Base-by-base conservation (phyloP, 2,329 filamentous ascomycete species). In the Aspergillus latus region DNA sequence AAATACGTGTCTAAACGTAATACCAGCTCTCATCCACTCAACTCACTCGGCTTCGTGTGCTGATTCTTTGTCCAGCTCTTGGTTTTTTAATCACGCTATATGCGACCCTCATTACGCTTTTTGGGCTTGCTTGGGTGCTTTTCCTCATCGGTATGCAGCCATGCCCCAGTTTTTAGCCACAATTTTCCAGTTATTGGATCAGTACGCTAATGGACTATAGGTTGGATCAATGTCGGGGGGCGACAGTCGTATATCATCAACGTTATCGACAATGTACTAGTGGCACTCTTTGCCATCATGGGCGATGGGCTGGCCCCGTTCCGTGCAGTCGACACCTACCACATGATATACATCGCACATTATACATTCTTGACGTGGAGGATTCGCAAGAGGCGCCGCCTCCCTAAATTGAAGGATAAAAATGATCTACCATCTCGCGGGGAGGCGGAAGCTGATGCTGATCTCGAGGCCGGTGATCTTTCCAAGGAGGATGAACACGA, bases 61-160 rank as follows among this genome's bases (percentile, higher is more conserved):
- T 46, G 30, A 54, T 30, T 21, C 4, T 16, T 51, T 36, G 8
- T 47, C 44, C 32, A 85, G 82, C 91, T 1, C 80, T 96, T 37
- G 91, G 91, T 1, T 90, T 94, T 68, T 81, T 92, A 52, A 88
- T 96, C 57, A 94, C 90, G 0, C 75, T 95, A 3, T 96, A 96
- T 71, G 90, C 90, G 7, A 86, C 83, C 1, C 79, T 93, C 16
- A 92, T 96, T 64, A 94, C 90, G 0, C 78, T 92, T 0, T 96
- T 95, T 64, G 90, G 90, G 66, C 79, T 93, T 10, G 89, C 89
- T 0, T 96, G 90, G 91, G 90, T 96, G 1, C 81, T 95, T n/a
- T 94, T 93, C 74, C 78, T 95, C 53, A 96, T 96, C 69, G 89
- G 87, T 78, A 72, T 54, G 71, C 58, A 32, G 15, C 13, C 7